Conservation (phyloP, 176 grass and related monocot genomes). For the Ampelocalamus luodianensis region DNA sequence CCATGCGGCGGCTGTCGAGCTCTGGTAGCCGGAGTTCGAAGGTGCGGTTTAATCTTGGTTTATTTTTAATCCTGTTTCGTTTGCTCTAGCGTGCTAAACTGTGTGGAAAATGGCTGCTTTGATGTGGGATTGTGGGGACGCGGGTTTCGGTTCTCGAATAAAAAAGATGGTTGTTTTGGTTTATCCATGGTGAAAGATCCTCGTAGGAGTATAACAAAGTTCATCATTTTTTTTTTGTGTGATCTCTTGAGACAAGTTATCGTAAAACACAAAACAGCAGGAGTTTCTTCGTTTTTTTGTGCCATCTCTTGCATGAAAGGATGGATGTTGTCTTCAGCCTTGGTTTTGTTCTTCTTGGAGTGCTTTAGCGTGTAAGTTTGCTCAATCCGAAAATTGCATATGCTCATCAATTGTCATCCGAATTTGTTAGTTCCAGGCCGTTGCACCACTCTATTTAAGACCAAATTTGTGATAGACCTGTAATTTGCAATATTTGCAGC, state of each 20-base stretch:
- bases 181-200: not conserved
- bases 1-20: conserved; percentile 37
- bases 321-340: not conserved
- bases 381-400: not conserved
- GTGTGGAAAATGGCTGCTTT: not conserved
- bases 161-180: not conserved
- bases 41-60: conserved; percentile 22
- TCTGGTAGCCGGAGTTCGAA: conserved; percentile 48
- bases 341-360: not conserved
- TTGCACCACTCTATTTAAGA: not conserved
- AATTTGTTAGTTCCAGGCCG: not conserved
- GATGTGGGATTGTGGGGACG: not conserved
- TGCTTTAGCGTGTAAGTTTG: not conserved
- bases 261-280: not conserved
- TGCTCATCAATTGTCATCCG: not conserved
- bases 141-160: not conserved
- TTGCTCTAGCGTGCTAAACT: not conserved
- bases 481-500: conserved; percentile 2
- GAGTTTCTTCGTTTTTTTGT: not conserved
- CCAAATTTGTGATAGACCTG: not conserved
- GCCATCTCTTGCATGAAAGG: not conserved
- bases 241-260: not conserved
- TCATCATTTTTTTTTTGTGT: not conserved
- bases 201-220: not conserved
- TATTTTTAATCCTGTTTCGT: not conserved